Conservation (phyloP, 2,329 filamentous ascomycete species). For the Beauveria brongniartii region DNA sequence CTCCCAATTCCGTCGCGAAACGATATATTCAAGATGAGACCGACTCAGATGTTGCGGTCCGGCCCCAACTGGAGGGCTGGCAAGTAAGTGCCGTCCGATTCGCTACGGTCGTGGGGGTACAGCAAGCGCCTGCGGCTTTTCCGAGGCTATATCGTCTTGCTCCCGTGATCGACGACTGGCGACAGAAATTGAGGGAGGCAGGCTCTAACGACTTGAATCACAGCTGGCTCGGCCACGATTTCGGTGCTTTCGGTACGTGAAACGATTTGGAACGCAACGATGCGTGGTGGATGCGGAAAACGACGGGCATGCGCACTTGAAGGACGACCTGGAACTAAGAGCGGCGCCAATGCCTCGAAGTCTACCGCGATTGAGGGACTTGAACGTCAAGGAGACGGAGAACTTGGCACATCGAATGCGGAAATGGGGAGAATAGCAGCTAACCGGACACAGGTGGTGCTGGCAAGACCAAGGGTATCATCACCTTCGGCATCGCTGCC, state of each 20-base stretch:
- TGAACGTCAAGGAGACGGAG: neutral
- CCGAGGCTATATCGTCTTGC: neutral
- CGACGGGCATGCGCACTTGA: neutral
- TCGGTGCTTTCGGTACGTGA: slow-evolving; percentile 67
- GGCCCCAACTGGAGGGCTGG: slow-evolving; percentile 25
- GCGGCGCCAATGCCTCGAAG: neutral
- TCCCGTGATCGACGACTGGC: neutral
- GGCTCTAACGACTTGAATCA: slow-evolving; percentile 21
- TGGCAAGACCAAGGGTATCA: slow-evolving; percentile 52
- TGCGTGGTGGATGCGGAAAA: neutral
- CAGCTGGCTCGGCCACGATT: slow-evolving; percentile 62
- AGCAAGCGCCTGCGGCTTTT: slow-evolving; percentile 27
- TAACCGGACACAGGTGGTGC: slow-evolving; percentile 37
- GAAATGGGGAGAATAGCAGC: slow-evolving; percentile 13
- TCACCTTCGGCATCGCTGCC: slow-evolving; percentile 67
- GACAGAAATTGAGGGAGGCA: neutral
- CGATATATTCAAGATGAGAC: slow-evolving; percentile 29
- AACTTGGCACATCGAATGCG: slow-evolving; percentile 14
- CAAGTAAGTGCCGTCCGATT: slow-evolving; percentile 24
- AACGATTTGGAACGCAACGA: slow-evolving; percentile 2
- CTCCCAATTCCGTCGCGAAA: neutral
- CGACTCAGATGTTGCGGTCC: slow-evolving; percentile 30
- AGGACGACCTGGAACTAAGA: neutral
- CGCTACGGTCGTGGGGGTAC: slow-evolving; percentile 10
- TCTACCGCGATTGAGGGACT: neutral